These are phyloP conservation scores for Trichophyton benhamiae DNA, from an alignment of 2,329 filamentous ascomycete species.

Conservation along the genomic window DNA sequence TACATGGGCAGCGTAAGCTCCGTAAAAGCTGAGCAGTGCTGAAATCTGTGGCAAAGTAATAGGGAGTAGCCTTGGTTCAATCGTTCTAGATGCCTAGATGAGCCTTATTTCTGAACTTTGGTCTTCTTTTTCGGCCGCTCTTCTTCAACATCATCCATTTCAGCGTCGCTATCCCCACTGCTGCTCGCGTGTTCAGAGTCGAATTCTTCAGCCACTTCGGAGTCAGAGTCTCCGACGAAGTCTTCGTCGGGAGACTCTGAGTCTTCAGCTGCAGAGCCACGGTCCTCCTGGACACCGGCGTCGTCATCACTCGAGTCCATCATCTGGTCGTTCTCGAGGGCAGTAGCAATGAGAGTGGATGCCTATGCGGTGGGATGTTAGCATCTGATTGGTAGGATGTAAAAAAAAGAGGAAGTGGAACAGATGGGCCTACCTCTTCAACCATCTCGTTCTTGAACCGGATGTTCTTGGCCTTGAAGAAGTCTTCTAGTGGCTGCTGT, in stretches of 20 bases:
- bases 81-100: background rate
- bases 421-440: slow-evolving; percentile 58
- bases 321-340: slow-evolving; percentile 71
- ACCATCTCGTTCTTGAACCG: slow-evolving; percentile 98
- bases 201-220: slow-evolving; percentile 90
- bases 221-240: slow-evolving; percentile 84
- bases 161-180: slow-evolving; percentile 54
- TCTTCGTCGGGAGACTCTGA: slow-evolving; percentile 93
- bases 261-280: slow-evolving; percentile 90
- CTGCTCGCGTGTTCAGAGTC: slow-evolving; percentile 85
- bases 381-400: slow-evolving; percentile 10
- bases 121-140: slow-evolving; percentile 54
- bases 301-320: slow-evolving; percentile 75
- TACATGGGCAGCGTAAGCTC: background rate
- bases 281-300: slow-evolving; percentile 56
- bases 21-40: background rate
- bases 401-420: too few relatives aligned
- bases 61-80: background rate
- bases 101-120: slow-evolving; percentile 30
- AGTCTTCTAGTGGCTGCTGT: slow-evolving; percentile 87
- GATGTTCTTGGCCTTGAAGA: slow-evolving; percentile 91
- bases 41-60: background rate
- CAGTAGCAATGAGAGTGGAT: slow-evolving; percentile 57
- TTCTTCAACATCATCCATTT: slow-evolving; percentile 42
- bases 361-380: slow-evolving; percentile 29